Base-by-base conservation (phyloP, 1,284 basidiomycete species). In the Gomphus bonarii region DNA sequence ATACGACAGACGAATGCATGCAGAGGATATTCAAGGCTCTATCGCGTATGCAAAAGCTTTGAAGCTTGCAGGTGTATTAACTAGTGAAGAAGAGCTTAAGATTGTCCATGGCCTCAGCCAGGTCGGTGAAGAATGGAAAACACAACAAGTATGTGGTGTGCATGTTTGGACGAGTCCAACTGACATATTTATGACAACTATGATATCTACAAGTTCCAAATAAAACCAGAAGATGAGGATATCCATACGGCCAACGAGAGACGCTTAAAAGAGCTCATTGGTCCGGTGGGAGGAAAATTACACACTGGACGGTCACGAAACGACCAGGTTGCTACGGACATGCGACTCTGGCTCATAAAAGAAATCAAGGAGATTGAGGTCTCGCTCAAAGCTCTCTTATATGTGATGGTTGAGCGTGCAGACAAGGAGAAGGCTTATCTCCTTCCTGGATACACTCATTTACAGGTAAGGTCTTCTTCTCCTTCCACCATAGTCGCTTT, bases 171-270 rank as follows among this genome's bases (percentile, higher is more conserved):
- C 18, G 8, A 14, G 14, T 48, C 16, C 22, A 48, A n/a, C 16
- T 48, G 25, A 28, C 43, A 30, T 48, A 25, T 16, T 30, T 20
- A 25, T 30, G 8, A 12, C n/a, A n/a, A n/a, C n/a, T n/a, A n/a
- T n/a, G n/a, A 43, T 49, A 51, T 36, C 16, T 35, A 20, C 30
- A 63, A 91, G 84, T 95, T 97, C 67, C 67, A 74, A 60, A 72
- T 83, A 46, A 75, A 84, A 60, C 74, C 82, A 14, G 93, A 95
- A 64, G 95, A 99, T 67, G 95, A 99, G 67, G 95, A 99, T 67
- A 98, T 99, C 60, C 95, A 99, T 70, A 99, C 95, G n/a, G 97
- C 97, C 58, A 99, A 99, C 67, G 95, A 99, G 71, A 86, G 97
- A 55, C 81, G 95, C 33, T 72, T 99, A 63, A 91, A 85, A 62